These are phyloP conservation scores for Stachybotrys echinatus DNA, from an alignment of 2,329 filamentous ascomycete species.

Conservation along the genomic window DNA sequence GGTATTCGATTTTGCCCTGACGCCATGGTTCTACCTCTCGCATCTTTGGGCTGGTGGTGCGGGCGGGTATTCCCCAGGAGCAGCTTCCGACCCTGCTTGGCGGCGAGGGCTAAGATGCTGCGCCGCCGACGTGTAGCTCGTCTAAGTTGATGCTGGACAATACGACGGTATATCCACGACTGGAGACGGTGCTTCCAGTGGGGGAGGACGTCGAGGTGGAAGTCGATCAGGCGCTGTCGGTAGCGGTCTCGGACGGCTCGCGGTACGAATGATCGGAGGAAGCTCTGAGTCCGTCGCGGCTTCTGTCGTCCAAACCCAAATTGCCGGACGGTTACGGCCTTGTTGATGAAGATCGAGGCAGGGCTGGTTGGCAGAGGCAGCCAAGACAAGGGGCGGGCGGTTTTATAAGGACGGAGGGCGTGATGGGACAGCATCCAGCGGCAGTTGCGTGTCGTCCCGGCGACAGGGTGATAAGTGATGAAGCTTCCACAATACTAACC, in stretches of 20 bases:
- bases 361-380: background rate
- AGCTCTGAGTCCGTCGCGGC: conserved; percentile 37
- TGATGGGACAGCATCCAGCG: background rate
- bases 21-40: conserved; percentile 23
- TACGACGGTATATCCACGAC: conserved; percentile 68
- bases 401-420: background rate
- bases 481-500: background rate
- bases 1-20: conserved; percentile 22
- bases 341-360: background rate
- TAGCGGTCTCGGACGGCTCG: conserved; percentile 54
- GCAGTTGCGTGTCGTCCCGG: background rate
- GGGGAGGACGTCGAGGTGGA: conserved; percentile 73
- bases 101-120: conserved; percentile 34
- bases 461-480: background rate
- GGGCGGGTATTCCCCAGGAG: conserved; percentile 32
- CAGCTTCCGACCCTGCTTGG: conserved; percentile 37
- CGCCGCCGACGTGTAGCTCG: conserved; percentile 26
- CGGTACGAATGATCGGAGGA: conserved; percentile 67
- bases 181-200: conserved; percentile 66
- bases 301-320: conserved; percentile 29
- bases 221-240: conserved; percentile 59
- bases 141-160: conserved; percentile 59
- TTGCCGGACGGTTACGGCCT: conserved; percentile 27
- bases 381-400: background rate
- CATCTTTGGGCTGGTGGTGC: conserved; percentile 20